Percentiles rank a stretch among this genome's conserved stretches.
phyloP scores from a whole-genome alignment of 257 asterid species.

The Primulina tabacum region DNA sequence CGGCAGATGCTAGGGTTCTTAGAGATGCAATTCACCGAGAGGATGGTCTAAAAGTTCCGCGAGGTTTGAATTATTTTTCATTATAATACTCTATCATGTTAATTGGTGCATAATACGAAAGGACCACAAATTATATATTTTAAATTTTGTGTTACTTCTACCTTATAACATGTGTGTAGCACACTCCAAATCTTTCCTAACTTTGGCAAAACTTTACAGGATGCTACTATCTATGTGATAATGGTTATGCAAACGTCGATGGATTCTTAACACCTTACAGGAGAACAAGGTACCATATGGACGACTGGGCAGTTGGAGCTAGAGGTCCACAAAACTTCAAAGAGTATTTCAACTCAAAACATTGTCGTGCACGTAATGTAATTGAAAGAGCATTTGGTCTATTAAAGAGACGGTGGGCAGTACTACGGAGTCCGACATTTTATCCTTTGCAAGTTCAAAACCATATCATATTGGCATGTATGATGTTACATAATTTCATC shows the following conservation, averaged over 20 bases:
- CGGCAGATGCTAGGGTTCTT: too few species aligned
- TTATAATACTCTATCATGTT: too few species aligned
- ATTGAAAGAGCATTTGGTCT: background rate
- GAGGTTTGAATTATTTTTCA: too few species aligned
- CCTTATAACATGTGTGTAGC: too few species aligned
- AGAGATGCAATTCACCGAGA: too few species aligned
- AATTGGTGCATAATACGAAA: too few species aligned
- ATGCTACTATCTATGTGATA: background rate
- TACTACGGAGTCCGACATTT: background rate
- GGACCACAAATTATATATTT: too few species aligned
- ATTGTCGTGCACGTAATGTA: background rate
- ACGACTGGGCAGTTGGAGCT: background rate
- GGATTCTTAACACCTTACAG: background rate
- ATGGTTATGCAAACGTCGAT: background rate
- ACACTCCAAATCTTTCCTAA: too few species aligned
- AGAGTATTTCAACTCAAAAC: background rate
- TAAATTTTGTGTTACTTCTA: too few species aligned
- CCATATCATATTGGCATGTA: background rate
- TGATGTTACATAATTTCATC: too few species aligned
- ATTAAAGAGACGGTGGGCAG: background rate
- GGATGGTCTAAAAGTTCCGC: too few species aligned
- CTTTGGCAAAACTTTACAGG: too few species aligned
- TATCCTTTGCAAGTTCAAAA: background rate
- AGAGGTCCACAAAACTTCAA: background rate
- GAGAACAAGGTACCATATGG: background rate